phyloP scores from a whole-genome alignment of 202 grass and related monocot species.

The Carex sylvatica region DNA sequence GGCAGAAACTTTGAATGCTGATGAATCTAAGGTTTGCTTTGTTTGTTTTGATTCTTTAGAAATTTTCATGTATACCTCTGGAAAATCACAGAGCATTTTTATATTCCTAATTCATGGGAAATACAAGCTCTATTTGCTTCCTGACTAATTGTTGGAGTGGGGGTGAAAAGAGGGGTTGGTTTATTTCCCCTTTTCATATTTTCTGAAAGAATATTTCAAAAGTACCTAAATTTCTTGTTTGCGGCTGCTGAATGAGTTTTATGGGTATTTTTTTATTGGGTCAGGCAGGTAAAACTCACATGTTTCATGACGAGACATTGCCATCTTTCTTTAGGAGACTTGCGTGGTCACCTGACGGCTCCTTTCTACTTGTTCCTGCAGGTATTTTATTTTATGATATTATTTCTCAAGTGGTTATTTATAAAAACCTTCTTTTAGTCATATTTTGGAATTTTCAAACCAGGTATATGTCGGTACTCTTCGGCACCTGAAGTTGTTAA shows the following conservation, averaged over 20 bases:
- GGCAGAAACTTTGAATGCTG: slow-evolving; percentile 51
- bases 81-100: neutral
- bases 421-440: neutral
- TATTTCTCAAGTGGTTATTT: neutral
- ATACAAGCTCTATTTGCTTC: no score
- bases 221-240: neutral
- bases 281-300: slow-evolving; percentile 52
- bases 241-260: neutral
- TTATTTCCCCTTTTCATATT: neutral
- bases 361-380: slow-evolving; percentile 84
- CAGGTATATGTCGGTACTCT: slow-evolving; percentile 67
- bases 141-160: neutral
- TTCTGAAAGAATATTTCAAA: neutral
- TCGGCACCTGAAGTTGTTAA: slow-evolving; percentile 58
- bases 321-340: slow-evolving; percentile 97
- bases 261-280: slow-evolving; percentile 39
- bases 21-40: slow-evolving; percentile 69
- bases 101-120: neutral
- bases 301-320: slow-evolving; percentile 95
- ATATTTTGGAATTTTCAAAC: slow-evolving; percentile 20
- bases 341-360: slow-evolving; percentile 90
- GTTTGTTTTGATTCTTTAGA: slow-evolving; percentile 19
- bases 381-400: slow-evolving; percentile 41
- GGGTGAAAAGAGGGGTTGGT: neutral
- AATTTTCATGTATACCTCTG: neutral